These are phyloP conservation scores for Macrolepiota fuliginosa DNA, from an alignment of 768 basidiomycete species.

Conservation along the genomic window DNA sequence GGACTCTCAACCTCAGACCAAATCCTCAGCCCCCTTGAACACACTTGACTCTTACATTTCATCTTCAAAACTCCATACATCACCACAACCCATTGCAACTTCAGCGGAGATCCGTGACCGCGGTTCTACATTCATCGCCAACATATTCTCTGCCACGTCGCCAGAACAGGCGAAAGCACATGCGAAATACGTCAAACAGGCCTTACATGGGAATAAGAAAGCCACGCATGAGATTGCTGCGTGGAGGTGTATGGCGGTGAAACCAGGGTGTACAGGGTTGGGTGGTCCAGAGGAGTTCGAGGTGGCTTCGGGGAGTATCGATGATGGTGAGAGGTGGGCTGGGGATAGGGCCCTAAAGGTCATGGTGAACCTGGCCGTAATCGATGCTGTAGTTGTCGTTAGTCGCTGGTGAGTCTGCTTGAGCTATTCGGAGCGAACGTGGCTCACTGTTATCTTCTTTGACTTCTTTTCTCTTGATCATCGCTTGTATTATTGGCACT, in stretches of 20 bases:
- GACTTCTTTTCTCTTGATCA: not conserved
- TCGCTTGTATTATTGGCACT: not conserved
- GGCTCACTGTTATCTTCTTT: not conserved
- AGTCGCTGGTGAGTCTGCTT: slow-evolving; percentile 60
- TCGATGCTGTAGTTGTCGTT: slow-evolving; percentile 80
- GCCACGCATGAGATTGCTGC: slow-evolving; percentile 75
- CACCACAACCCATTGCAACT: slow-evolving; percentile 44
- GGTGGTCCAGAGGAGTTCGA: slow-evolving; percentile 76
- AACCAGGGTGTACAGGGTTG: slow-evolving; percentile 61
- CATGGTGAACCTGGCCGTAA: slow-evolving; percentile 65
- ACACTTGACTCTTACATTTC: slow-evolving; percentile 51
- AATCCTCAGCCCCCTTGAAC: slow-evolving; percentile 16
- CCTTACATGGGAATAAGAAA: slow-evolving; percentile 54
- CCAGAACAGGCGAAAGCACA: slow-evolving; percentile 48
- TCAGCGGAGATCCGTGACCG: slow-evolving; percentile 79
- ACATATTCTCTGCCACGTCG: slow-evolving; percentile 54
- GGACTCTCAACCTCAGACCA: not conserved
- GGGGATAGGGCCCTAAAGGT: slow-evolving; percentile 59
- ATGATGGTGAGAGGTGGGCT: slow-evolving; percentile 79
- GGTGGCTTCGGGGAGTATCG: slow-evolving; percentile 57
- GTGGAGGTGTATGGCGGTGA: slow-evolving; percentile 77
- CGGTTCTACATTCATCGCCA: slow-evolving; percentile 68
- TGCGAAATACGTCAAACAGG: slow-evolving; percentile 51
- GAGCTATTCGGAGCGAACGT: not conserved
- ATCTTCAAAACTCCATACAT: slow-evolving; percentile 34